These are phyloP conservation scores for Akanthomyces muscarius DNA, from an alignment of 2,329 filamentous ascomycete species.

Conservation along the genomic window DNA sequence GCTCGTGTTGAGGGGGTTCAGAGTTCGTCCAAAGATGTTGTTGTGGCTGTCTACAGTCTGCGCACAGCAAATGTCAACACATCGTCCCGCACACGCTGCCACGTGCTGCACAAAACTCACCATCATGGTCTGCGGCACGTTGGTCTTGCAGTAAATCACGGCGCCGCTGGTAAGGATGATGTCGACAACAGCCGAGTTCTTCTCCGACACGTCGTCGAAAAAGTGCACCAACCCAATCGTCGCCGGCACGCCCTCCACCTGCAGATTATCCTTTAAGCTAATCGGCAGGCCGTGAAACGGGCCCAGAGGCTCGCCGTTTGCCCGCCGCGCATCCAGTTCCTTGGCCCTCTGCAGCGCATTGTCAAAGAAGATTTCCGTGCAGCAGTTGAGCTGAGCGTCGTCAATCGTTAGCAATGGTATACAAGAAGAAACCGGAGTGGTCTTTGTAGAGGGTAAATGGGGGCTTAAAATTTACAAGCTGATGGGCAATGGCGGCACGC, in stretches of 20 bases:
- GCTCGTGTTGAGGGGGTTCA: slow-evolving; percentile 55
- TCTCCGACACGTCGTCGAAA: slow-evolving; percentile 21
- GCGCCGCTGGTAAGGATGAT: slow-evolving; percentile 26
- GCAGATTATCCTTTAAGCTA: slow-evolving; percentile 27
- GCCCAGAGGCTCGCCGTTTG: slow-evolving; percentile 17
- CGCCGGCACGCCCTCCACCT: slow-evolving; percentile 23
- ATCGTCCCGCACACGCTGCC: too few relatives aligned
- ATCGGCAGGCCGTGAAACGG: slow-evolving; percentile 24
- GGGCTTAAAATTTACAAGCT: slow-evolving; percentile 23
- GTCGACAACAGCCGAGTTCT: slow-evolving; percentile 25
- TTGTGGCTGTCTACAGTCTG: slow-evolving; percentile 28
- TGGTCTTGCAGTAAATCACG: slow-evolving; percentile 26
- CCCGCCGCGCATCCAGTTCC: slow-evolving; percentile 20
- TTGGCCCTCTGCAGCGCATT: slow-evolving; percentile 21
- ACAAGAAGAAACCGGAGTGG: neutral
- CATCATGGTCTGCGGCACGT: slow-evolving; percentile 17
- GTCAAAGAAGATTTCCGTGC: slow-evolving; percentile 45
- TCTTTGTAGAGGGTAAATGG: neutral
- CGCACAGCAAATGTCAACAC: neutral
- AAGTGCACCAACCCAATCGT: slow-evolving; percentile 27
- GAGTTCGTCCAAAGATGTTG: slow-evolving; percentile 54
- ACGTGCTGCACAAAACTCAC: neutral
- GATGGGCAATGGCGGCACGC: slow-evolving; percentile 27
- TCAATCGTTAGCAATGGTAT: neutral
- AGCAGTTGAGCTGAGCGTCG: slow-evolving; percentile 27